Conservation (phyloP, 2,329 filamentous ascomycete genomes). For the Arthrobotrys entomopaga region DNA sequence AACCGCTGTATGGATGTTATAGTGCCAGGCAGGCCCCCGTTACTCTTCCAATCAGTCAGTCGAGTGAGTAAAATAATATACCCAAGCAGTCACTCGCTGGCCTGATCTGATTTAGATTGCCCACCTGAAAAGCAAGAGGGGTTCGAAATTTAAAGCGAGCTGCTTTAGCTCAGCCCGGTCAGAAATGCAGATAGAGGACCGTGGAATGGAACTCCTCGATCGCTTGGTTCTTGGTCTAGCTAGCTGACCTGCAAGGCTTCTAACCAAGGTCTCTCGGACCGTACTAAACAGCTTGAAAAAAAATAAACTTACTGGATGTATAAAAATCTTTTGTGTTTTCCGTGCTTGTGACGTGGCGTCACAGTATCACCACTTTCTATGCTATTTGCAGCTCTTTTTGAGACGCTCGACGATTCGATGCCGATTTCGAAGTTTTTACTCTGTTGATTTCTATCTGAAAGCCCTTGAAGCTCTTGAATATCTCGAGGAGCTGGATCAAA, state of each 20-base stretch:
- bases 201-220: constrained; percentile 19
- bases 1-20: background rate
- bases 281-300: constrained; percentile 16
- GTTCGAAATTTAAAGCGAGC: background rate
- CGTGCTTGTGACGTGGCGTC: constrained; percentile 52
- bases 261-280: constrained; percentile 6
- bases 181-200: constrained; percentile 41
- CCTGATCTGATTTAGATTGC: background rate
- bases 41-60: constrained; percentile 7
- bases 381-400: background rate
- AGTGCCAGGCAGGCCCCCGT: constrained; percentile 1
- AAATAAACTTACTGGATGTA: constrained; percentile 29
- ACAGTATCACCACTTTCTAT: constrained; percentile 40
- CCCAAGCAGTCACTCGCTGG: background rate
- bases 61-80: background rate
- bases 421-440: background rate
- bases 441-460: background rate
- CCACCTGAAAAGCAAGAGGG: background rate
- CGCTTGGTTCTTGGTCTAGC: background rate
- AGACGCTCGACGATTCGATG: background rate
- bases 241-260: constrained; percentile 32
- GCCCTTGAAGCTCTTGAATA: background rate
- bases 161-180: constrained; percentile 22
- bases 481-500: constrained; percentile 2
- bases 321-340: constrained; percentile 10